Base-by-base conservation (phyloP, 2,329 filamentous ascomycete genomes). In the Monosporascus sp. region DNA sequence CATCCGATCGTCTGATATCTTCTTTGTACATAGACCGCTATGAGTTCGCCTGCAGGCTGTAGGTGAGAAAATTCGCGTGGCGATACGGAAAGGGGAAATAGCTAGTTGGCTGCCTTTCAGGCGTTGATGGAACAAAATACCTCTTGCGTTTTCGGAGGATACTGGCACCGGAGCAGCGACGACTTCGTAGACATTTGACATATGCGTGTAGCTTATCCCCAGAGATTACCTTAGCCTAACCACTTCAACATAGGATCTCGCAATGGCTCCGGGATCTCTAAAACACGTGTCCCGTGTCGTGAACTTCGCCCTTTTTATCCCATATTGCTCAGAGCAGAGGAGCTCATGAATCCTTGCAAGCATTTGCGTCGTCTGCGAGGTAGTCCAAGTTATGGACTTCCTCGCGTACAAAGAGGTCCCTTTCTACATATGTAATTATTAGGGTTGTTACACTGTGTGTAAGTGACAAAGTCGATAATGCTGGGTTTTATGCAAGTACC, bases 71-170 rank as follows among this genome's bases (percentile, higher is more conserved):
- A 43, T 43, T 43, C 22, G 20, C 39, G 22, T 43, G 39, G 39
- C 39, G 39, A 43, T 18, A 43, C 18, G 39, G 39, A 14, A 43
- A 43, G 18, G 7, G 17, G 9, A 5, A 20, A 39, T 20, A 39
- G 17, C 22, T 43, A n/a, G 17, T 25, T 43, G 22, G 14, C 25
- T 9, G 24, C 22, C n/a, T 36, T 38, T 27, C 25, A 27, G 58
- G 58, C 58, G 58, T 60, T 59, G 41, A 48, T 53, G 45, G 48
- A 39, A 56, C 50, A 50, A 25, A 47, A 31, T 51, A 51, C 39
- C 18, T 43, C 39, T 43, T 43, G 18, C 8, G 18, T 43, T 22
- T 22, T 43, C 5, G 5, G 9, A 9, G 39, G 18, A 43, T 43
- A 43, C 18, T 20, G 18, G 39, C 27, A 24, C 36, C n/a, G 17